Percentiles rank a stretch among this genome's conserved stretches.
phyloP scores from a whole-genome alignment of 176 grass and related monocot genomes.

The Tuctoria greenei region DNA sequence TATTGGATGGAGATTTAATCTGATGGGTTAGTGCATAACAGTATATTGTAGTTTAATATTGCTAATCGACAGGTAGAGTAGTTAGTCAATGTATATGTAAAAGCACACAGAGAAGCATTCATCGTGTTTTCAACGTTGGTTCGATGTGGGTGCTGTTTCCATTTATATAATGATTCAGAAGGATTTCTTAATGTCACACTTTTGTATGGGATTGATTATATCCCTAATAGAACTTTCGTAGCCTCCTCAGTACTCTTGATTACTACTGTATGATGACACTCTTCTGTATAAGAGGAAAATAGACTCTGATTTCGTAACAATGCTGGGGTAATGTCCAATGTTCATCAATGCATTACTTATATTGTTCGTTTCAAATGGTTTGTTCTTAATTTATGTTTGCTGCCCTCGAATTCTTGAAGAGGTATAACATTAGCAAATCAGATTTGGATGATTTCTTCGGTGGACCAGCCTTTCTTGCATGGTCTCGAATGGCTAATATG shows the following conservation, averaged over 20 bases:
- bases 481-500: slow-evolving; percentile 86
- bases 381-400: slow-evolving; percentile 13
- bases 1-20: not conserved
- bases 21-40: too few species aligned
- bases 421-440: slow-evolving; percentile 60
- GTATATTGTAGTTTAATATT: not conserved
- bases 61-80: not conserved
- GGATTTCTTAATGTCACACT: not conserved
- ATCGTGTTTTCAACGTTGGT: not conserved
- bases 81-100: not conserved
- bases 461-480: slow-evolving; percentile 73
- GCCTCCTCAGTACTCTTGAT: not conserved
- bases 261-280: not conserved
- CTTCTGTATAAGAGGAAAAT: not conserved
- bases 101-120: not conserved
- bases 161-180: slow-evolving; percentile 23
- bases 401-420: slow-evolving; percentile 37
- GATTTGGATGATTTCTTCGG: slow-evolving; percentile 75
- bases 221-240: slow-evolving; percentile 1
- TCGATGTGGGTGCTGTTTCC: not conserved
- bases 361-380: slow-evolving; percentile 14
- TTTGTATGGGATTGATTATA: not conserved
- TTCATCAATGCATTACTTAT: not conserved
- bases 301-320: not conserved
- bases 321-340: not conserved